Evolutionary conservation across 2,329 filamentous ascomycete genomes (phyloP).

Genomic region (Meredithiella fracta): DNA sequence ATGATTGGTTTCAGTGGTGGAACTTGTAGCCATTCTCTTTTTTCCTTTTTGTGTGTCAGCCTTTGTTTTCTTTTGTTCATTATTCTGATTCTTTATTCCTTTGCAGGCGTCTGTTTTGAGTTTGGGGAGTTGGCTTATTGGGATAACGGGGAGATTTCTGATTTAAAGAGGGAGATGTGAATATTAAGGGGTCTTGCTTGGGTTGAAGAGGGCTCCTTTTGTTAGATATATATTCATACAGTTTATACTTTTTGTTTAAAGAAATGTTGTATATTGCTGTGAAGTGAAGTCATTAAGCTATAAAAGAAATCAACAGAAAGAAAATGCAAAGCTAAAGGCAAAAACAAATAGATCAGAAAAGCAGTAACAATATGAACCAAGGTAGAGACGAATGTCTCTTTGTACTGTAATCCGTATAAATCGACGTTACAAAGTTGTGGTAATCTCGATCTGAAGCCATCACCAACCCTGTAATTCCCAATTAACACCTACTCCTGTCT

Average conservation of each 20-base stretch:
- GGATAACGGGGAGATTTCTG: neutral
- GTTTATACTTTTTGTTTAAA: neutral
- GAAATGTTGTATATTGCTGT: neutral
- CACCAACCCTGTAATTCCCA: neutral
- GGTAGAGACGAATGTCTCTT: neutral
- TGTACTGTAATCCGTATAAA: neutral
- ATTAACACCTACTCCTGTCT: neutral
- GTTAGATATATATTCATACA: neutral
- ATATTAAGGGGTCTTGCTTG: neutral
- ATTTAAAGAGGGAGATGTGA: neutral
- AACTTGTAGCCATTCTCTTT: slow-evolving; percentile 8
- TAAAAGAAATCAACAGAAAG: neutral
- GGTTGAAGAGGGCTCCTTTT: neutral
- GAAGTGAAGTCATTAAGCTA: neutral
- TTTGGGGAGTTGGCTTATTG: neutral
- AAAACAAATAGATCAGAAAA: neutral
- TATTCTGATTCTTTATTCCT: neutral
- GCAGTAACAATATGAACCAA: neutral
- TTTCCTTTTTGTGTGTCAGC: neutral
- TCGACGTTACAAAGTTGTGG: neutral
- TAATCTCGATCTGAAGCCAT: neutral
- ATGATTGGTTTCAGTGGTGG: neutral
- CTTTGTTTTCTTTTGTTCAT: neutral
- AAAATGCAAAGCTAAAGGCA: neutral
- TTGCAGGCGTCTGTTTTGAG: neutral